Evolutionary conservation across 495 filamentous ascomycete species (phyloP).

Genomic region (Tirmania nivea): DNA sequence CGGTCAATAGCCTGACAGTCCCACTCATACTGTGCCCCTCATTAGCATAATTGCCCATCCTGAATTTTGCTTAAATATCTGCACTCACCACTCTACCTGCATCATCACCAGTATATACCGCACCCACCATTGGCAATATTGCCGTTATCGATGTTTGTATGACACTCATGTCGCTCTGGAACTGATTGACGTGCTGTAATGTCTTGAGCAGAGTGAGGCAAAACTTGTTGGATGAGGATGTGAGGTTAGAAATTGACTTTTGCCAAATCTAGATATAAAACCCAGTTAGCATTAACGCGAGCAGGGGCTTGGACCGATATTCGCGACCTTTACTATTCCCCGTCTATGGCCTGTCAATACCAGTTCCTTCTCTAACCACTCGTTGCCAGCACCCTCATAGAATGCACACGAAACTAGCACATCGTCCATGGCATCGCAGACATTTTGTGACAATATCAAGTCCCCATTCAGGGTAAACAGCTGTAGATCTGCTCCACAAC

Average conservation of each 20-base stretch:
- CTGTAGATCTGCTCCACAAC: slow-evolving; percentile 44
- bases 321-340: slow-evolving; percentile 54
- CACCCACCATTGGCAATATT: slow-evolving; percentile 59
- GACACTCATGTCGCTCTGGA: slow-evolving; percentile 46
- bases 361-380: slow-evolving; percentile 75
- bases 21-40: slow-evolving; percentile 15
- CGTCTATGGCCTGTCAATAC: slow-evolving; percentile 71
- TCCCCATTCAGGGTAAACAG: slow-evolving; percentile 84
- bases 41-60: slow-evolving; percentile 3
- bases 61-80: background rate
- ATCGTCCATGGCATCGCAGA: slow-evolving; percentile 52
- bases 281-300: background rate
- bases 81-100: slow-evolving; percentile 53
- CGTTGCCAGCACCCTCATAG: slow-evolving; percentile 78
- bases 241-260: background rate
- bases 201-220: slow-evolving; percentile 31
- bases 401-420: slow-evolving; percentile 62
- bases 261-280: background rate
- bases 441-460: slow-evolving; percentile 53
- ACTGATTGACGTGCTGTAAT: slow-evolving; percentile 62
- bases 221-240: background rate
- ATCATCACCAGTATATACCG: slow-evolving; percentile 87
- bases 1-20: slow-evolving; percentile 18
- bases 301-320: background rate
- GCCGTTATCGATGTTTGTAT: slow-evolving; percentile 67